Evolutionary conservation across 805 yeast genomes (phyloP).

Genomic region (Ogataea allantospora): DNA sequence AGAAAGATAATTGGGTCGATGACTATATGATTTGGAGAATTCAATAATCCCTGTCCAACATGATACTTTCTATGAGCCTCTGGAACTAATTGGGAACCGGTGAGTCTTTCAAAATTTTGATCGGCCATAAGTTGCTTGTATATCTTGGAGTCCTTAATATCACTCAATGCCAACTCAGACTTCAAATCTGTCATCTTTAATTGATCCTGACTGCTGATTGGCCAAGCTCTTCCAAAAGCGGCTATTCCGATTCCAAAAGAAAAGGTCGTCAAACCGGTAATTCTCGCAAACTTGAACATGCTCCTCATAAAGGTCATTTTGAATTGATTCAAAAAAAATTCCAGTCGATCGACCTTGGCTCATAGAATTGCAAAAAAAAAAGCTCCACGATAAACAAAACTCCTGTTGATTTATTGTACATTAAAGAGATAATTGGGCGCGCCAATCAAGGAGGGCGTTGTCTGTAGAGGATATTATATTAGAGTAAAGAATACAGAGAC

Average conservation of each 20-base stretch:
- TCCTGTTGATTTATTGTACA: conserved; percentile 3
- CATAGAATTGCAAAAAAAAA: conserved; percentile 8
- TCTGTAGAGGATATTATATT: neutral
- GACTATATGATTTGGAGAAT: conserved; percentile 65
- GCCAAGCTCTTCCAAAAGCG: conserved; percentile 33
- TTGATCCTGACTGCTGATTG: conserved; percentile 17
- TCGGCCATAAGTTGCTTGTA: conserved; percentile 27
- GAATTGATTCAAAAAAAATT: neutral
- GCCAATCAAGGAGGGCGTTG: conserved; percentile 2
- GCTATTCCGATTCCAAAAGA: conserved; percentile 32
- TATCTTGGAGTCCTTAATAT: conserved; percentile 27
- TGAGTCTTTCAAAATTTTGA: conserved; percentile 25
- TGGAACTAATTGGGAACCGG: conserved; percentile 51
- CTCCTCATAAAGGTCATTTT: conserved; percentile 7
- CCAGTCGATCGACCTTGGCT: conserved; percentile 9
- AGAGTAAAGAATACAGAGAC: neutral
- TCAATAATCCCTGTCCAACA: conserved; percentile 69
- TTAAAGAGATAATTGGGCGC: conserved; percentile 4
- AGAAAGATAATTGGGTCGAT: conserved; percentile 73
- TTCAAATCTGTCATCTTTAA: conserved; percentile 21
- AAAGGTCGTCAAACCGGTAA: conserved; percentile 13
- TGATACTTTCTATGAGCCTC: conserved; percentile 58
- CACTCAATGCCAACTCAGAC: conserved; percentile 26
- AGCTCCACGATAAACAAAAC: conserved; percentile 11
- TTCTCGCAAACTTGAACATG: conserved; percentile 8